A percentile compares a stretch with the other conserved stretches of the same genome.
These are phyloP conservation scores for Termitomyces bulborhizus DNA, from an alignment of 768 basidiomycete species.

Conservation along the genomic window DNA sequence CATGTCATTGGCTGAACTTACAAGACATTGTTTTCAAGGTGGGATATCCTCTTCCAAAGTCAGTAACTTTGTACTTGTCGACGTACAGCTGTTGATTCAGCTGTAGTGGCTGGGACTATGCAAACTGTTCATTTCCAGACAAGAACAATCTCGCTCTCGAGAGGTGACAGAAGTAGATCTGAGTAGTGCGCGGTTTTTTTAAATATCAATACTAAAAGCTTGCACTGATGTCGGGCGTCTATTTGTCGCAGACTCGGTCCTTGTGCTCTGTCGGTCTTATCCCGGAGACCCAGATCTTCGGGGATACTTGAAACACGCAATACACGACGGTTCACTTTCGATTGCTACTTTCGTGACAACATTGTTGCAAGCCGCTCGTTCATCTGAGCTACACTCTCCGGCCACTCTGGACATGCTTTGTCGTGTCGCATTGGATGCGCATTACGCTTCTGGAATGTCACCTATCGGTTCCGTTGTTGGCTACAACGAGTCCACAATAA, in stretches of 20 bases:
- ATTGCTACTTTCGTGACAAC: slow-evolving; percentile 56
- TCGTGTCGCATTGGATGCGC: slow-evolving; percentile 54
- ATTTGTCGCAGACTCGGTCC: slow-evolving; percentile 51
- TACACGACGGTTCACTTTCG: slow-evolving; percentile 51
- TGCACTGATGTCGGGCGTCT: not conserved
- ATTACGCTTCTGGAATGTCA: slow-evolving; percentile 51
- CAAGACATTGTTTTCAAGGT: slow-evolving; percentile 68
- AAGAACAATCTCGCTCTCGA: slow-evolving; percentile 29
- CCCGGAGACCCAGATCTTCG: slow-evolving; percentile 67
- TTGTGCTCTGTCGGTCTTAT: slow-evolving; percentile 60
- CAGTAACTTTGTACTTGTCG: slow-evolving; percentile 14
- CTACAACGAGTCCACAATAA: slow-evolving; percentile 39
- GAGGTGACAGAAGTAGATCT: slow-evolving; percentile 48
- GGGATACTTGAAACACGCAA: slow-evolving; percentile 56
- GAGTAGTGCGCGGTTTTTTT: slow-evolving; percentile 44
- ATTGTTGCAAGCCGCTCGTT: slow-evolving; percentile 61
- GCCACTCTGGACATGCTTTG: slow-evolving; percentile 70
- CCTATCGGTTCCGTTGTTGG: slow-evolving; percentile 52
- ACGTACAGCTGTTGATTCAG: not conserved
- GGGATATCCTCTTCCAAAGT: slow-evolving; percentile 64
- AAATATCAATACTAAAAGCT: not conserved
- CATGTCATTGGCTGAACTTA: slow-evolving; percentile 68
- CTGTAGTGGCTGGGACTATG: slow-evolving; percentile 63
- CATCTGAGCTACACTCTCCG: slow-evolving; percentile 54
- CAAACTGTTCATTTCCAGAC: slow-evolving; percentile 53